Conservation (phyloP, 73 alveolate genomes). For the Paramecium tetraurelia region DNA sequence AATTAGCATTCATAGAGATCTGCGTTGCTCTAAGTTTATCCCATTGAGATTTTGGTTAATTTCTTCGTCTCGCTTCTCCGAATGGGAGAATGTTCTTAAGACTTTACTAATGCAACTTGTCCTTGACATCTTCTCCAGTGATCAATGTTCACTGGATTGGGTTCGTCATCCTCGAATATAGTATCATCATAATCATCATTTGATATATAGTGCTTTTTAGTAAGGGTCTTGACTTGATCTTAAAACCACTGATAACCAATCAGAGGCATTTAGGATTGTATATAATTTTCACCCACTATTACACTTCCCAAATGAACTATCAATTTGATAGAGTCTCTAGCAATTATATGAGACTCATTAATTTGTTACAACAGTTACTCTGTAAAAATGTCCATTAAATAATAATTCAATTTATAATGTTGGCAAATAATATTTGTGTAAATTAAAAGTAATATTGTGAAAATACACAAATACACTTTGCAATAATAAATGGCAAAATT, state of each 20-base stretch:
- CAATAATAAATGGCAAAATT: too few relatives aligned
- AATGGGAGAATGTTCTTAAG: not conserved
- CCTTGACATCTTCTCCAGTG: conserved; percentile 25
- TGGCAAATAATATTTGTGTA: not conserved
- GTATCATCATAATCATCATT: not conserved
- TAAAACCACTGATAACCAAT: not conserved
- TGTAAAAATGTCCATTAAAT: not conserved
- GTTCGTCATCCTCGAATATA: not conserved
- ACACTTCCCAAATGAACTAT: not conserved
- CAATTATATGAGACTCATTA: not conserved
- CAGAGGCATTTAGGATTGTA: not conserved
- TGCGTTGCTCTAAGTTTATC: not conserved
- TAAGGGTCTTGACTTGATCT: not conserved
- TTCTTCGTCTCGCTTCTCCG: not conserved
- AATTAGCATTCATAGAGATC: not conserved
- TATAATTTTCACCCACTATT: not conserved
- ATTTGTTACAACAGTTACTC: not conserved
- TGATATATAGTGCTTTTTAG: not conserved
- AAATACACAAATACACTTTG: not conserved
- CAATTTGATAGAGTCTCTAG: not conserved
- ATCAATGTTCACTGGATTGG: not conserved
- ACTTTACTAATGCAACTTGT: not conserved
- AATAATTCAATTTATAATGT: not conserved
- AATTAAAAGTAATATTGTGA: too few relatives aligned
- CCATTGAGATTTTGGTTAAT: not conserved